These are phyloP conservation scores for Selaginella tamariscina DNA, from an alignment of 75 land plant genomes.

Conservation along the genomic window DNA sequence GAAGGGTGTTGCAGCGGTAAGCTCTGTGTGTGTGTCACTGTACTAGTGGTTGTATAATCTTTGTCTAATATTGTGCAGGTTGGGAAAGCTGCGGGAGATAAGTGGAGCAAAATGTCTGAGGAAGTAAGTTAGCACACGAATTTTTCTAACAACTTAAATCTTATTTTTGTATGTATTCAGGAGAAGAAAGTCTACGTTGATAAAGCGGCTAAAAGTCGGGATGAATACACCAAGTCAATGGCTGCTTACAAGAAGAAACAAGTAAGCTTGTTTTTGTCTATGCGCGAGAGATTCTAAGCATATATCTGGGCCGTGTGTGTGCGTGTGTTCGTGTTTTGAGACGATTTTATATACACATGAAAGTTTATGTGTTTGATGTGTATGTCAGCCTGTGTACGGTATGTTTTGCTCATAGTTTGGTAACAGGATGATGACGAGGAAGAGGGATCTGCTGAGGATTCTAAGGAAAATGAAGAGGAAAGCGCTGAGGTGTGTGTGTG, in stretches of 20 bases:
- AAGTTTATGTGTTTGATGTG: too few relatives aligned
- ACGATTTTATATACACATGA: too few relatives aligned
- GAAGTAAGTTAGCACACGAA: conserved; percentile 34
- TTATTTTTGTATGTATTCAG: not conserved
- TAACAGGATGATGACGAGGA: not conserved
- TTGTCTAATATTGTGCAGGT: conserved; percentile 28
- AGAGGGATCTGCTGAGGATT: not conserved
- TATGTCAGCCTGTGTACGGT: too few relatives aligned
- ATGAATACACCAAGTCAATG: not conserved
- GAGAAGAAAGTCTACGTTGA: conserved; percentile 2
- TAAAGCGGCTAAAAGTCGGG: not conserved
- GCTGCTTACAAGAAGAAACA: conserved; percentile 11
- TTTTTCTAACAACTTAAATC: not conserved
- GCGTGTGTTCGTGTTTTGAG: too few relatives aligned
- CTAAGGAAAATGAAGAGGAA: conserved; percentile 6
- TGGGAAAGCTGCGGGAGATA: conserved; percentile 80
- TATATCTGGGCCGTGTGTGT: too few relatives aligned
- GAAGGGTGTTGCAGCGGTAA: conserved; percentile 32
- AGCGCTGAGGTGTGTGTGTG: not conserved
- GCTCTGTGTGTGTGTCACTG: too few relatives aligned
- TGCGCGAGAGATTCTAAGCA: too few relatives aligned
- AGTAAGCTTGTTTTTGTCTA: not conserved
- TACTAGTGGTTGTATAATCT: not conserved
- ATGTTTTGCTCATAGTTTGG: not conserved
- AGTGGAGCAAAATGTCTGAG: conserved; percentile 63